Percentiles rank a stretch among this genome's conserved stretches.
These are phyloP conservation scores for Lithospermum erythrorhizon DNA, from an alignment of 257 asterid species.

Conservation along the genomic window DNA sequence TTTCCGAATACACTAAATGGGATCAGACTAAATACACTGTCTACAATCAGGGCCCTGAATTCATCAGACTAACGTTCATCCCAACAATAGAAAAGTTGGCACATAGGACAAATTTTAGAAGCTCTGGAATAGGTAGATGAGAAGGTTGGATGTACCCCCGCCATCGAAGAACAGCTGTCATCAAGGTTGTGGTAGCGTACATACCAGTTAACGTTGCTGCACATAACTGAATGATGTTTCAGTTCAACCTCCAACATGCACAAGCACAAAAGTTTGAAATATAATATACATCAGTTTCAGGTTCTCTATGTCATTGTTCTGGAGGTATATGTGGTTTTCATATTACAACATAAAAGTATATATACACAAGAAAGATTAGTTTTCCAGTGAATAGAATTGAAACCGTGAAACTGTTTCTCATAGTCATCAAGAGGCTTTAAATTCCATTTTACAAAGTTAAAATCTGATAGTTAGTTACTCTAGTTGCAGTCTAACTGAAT, in stretches of 20 bases:
- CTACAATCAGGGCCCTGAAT: constrained; percentile 94
- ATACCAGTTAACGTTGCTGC: constrained; percentile 96
- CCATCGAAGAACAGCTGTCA: constrained; percentile 89
- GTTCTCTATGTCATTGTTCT: background rate
- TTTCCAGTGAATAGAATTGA: background rate
- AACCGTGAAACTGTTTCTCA: background rate
- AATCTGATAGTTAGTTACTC: background rate
- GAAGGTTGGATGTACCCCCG: constrained; percentile 94
- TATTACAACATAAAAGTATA: background rate
- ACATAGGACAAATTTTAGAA: constrained; percentile 70
- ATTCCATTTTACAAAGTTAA: too few relatives aligned
- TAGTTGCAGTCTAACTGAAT: background rate
- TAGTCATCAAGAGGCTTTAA: background rate
- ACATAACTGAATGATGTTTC: constrained; percentile 23
- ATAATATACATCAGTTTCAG: background rate
- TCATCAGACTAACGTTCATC: constrained; percentile 98
- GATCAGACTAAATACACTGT: constrained; percentile 5
- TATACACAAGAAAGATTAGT: background rate
- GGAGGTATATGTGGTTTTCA: background rate
- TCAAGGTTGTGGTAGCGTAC: constrained; percentile 91
- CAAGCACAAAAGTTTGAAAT: constrained; percentile 5
- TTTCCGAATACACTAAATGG: constrained; percentile 1
- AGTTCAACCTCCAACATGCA: constrained; percentile 9
- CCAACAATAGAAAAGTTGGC: constrained; percentile 98
- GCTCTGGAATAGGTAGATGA: constrained; percentile 77